Conservation (phyloP, 306 rosid genomes). For the Acacia crassicarpa region DNA sequence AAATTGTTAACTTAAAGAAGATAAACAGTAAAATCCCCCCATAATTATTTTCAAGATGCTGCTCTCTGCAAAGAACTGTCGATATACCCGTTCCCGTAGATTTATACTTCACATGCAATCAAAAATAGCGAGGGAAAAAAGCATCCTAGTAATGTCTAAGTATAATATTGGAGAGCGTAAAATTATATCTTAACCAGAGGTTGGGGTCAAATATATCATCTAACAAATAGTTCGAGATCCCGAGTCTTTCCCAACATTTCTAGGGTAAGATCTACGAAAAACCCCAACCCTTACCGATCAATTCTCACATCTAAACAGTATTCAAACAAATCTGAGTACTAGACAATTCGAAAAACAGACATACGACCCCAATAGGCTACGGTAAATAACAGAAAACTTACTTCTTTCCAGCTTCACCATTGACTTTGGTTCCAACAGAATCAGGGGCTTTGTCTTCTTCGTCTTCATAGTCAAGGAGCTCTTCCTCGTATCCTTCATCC, state of each 20-base stretch:
- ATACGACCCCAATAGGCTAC: neutral
- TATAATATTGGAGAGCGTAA: neutral
- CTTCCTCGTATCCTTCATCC: constrained; percentile 80
- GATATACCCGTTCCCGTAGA: neutral
- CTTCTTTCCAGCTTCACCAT: constrained; percentile 80
- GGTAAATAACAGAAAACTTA: constrained; percentile 20
- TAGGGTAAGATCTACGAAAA: neutral
- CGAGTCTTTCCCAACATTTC: neutral
- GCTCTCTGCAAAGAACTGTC: neutral
- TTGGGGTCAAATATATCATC: neutral
- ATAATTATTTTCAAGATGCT: neutral
- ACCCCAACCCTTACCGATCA: neutral
- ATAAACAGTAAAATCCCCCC: neutral
- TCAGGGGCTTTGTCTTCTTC: constrained; percentile 82
- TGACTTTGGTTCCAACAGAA: constrained; percentile 64
- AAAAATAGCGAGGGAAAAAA: neutral
- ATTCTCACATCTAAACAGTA: neutral
- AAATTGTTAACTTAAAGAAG: neutral
- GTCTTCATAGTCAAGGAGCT: constrained; percentile 84
- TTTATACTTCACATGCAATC: neutral
- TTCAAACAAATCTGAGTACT: neutral
- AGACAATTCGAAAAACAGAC: neutral
- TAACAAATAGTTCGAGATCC: neutral
- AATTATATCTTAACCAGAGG: neutral
- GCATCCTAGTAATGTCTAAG: neutral